Conservation (phyloP, 495 filamentous ascomycete species). For the Aspergillus coremiiformis region DNA sequence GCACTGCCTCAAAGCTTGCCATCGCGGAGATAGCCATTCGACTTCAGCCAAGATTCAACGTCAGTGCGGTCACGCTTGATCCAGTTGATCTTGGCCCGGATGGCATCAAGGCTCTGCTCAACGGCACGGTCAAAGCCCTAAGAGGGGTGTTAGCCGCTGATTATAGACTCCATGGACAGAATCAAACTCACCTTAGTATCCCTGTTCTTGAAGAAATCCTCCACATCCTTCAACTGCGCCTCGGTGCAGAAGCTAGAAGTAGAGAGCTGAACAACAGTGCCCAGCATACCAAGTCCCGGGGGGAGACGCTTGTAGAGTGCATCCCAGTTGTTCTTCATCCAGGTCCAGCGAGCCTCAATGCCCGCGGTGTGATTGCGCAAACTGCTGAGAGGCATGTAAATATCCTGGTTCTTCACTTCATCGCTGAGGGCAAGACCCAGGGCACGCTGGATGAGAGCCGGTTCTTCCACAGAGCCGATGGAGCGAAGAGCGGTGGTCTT, state of each 20-base stretch:
- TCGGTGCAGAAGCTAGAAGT: constrained; percentile 73
- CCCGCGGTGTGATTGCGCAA: constrained; percentile 72
- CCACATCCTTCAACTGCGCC: constrained; percentile 65
- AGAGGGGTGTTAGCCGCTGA: background rate
- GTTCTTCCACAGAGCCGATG: constrained; percentile 69
- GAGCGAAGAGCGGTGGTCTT: constrained; percentile 89
- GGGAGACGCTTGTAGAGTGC: constrained; percentile 66
- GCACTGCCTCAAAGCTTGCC: constrained; percentile 31
- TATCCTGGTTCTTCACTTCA: constrained; percentile 92
- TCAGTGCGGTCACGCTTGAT: constrained; percentile 54
- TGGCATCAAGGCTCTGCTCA: constrained; percentile 53
- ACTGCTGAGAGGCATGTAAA: constrained; percentile 79
- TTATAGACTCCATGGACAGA: background rate
- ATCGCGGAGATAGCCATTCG: constrained; percentile 45
- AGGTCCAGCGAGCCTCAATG: constrained; percentile 71
- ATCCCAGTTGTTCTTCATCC: constrained; percentile 85
- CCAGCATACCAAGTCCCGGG: constrained; percentile 75
- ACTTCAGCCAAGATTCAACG: constrained; percentile 53
- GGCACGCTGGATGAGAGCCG: constrained; percentile 73
- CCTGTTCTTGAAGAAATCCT: constrained; percentile 72
- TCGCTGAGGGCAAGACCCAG: constrained; percentile 66
- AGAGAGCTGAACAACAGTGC: constrained; percentile 74
- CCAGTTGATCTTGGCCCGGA: constrained; percentile 56
- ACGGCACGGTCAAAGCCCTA: constrained; percentile 53
- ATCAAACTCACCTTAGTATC: constrained; percentile 58